A percentile compares a stretch with the other conserved stretches of the same genome.
Conservation (phyloP, 495 filamentous ascomycete species). For the Penicillium turbatum region DNA sequence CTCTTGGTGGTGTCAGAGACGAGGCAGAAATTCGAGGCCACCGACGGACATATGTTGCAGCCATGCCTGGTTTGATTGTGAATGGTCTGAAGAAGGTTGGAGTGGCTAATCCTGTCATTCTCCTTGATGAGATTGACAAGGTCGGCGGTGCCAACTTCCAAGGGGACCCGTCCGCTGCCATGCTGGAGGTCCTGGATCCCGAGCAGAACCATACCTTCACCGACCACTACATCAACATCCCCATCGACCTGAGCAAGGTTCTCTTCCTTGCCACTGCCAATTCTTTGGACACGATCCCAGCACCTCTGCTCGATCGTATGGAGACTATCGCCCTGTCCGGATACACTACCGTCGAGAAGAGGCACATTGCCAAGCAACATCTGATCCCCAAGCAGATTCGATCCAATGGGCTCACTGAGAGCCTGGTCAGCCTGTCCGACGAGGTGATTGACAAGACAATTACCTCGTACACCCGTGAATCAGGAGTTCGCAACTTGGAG, state of each 20-base stretch:
- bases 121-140: conserved; percentile 99
- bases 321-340: conserved; percentile 88
- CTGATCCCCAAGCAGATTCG: conserved; percentile 90
- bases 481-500: conserved; percentile 95
- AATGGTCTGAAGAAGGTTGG: conserved; percentile 95
- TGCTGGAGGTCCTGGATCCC: conserved; percentile 97
- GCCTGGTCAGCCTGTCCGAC: conserved; percentile 69
- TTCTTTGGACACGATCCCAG: conserved; percentile 88
- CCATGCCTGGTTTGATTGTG: conserved; percentile 95
- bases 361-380: conserved; percentile 89
- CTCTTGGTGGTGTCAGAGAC: conserved; percentile 90
- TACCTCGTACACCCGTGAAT: conserved; percentile 92
- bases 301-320: conserved; percentile 95
- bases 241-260: conserved; percentile 92
- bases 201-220: conserved; percentile 95
- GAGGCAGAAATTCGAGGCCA: conserved; percentile 98
- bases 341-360: conserved; percentile 98
- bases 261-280: conserved; percentile 99
- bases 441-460: conserved; percentile 93
- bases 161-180: conserved; percentile 95
- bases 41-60: conserved; percentile 93
- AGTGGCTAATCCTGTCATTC: conserved; percentile 91
- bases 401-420: conserved; percentile 68
- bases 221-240: conserved; percentile 96
- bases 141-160: conserved; percentile 88